Conservation (phyloP, 371 early-diverging fungal genomes). For the Mortierella sp. region DNA sequence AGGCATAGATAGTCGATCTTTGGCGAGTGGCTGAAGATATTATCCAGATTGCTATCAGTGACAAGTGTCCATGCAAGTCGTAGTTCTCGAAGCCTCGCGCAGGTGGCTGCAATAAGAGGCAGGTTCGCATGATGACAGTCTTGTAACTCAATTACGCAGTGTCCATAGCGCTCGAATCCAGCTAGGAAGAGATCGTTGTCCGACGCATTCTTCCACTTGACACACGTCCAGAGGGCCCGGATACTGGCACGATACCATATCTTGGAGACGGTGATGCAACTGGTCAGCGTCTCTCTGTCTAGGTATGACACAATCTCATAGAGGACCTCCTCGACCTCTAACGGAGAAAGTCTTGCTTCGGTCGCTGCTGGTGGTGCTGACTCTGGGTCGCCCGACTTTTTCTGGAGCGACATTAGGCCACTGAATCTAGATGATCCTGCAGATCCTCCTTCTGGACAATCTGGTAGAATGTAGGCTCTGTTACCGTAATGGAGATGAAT, state of each 20-base stretch:
- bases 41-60: slow-evolving; percentile 20
- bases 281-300: slow-evolving; percentile 30
- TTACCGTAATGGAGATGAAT: not conserved
- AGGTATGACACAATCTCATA: slow-evolving; percentile 36
- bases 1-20: slow-evolving; percentile 31
- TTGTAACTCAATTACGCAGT: slow-evolving; percentile 32
- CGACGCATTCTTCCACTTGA: slow-evolving; percentile 35
- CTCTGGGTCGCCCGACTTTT: not conserved
- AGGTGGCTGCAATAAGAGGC: slow-evolving; percentile 31
- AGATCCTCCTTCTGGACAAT: not conserved
- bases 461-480: not conserved
- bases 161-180: slow-evolving; percentile 47
- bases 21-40: slow-evolving; percentile 28
- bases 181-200: slow-evolving; percentile 26
- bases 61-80: slow-evolving; percentile 36
- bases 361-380: not conserved
- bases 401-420: not conserved
- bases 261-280: slow-evolving; percentile 34
- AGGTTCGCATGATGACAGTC: slow-evolving; percentile 44
- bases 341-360: slow-evolving; percentile 14
- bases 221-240: slow-evolving; percentile 28
- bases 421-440: not conserved
- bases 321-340: slow-evolving; percentile 43
- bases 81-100: slow-evolving; percentile 33
- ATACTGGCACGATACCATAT: slow-evolving; percentile 43